Evolutionary conservation across 345 rosid species (phyloP).

Genomic region (Fremontodendron californicum): DNA sequence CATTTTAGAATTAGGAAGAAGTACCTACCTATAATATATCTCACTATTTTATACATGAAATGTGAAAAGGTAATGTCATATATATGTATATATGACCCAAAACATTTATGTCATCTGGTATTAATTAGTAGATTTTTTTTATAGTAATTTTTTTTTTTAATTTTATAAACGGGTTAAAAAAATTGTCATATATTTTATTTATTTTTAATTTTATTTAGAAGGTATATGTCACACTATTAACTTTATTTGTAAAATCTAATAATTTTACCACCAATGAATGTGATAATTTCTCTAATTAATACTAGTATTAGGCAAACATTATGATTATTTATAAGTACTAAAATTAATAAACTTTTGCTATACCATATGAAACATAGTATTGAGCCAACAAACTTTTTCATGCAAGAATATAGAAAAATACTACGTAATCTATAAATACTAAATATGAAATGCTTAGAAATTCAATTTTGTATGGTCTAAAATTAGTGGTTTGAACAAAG

Average conservation of each 20-base stretch:
- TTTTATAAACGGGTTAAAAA: too few species aligned
- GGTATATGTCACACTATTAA: too few species aligned
- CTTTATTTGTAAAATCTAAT: too few species aligned
- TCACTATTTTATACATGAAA: not conserved
- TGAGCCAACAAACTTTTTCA: not conserved
- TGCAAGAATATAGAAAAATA: not conserved
- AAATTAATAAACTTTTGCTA: not conserved
- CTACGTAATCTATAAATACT: not conserved
- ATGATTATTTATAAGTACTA: not conserved
- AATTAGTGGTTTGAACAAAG: too few species aligned
- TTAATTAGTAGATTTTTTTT: too few species aligned
- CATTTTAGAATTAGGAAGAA: not conserved
- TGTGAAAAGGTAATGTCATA: not conserved
- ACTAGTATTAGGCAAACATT: not conserved
- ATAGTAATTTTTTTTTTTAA: too few species aligned
- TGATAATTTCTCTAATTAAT: too few species aligned
- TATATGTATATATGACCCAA: not conserved
- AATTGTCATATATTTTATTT: too few species aligned
- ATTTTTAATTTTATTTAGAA: too few species aligned
- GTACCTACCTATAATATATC: not conserved
- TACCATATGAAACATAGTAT: not conserved
- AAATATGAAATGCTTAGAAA: not conserved
- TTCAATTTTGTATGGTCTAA: too few species aligned
- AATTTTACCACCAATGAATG: too few species aligned
- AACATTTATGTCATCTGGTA: not conserved